Base-by-base conservation (phyloP, 345 rosid species). In the Eucalyptus viminalis region DNA sequence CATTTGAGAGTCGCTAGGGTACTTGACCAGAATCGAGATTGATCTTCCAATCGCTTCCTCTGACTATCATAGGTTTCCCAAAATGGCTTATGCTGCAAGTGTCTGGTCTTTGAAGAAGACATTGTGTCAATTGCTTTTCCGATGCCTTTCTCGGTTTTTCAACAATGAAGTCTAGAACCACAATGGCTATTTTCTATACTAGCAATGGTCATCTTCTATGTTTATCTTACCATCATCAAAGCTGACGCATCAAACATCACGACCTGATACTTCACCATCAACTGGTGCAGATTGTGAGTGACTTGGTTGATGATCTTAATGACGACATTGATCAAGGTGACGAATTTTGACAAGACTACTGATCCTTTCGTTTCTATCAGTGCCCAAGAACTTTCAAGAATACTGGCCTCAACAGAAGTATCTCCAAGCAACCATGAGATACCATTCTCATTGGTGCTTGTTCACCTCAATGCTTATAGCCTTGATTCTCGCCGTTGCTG, bases 331-430 rank as follows among this genome's bases (percentile, higher is more conserved):
- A 58, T 24, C 4, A 58, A 24, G 65, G 6, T 24, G 65, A 58
- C 14, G 1, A 3, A 58, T 24, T 58, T 58, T 11, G 29, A 58
- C 13, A 58, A 25, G 65, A 9, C n/a, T 0, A 58, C 1, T 1
- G 7, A 11, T 58, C 65, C 65, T 58, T 58, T 24, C 6, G 3
- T 24, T 58, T 58, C 29, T 58, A 58, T 58, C 6, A 11, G 0
- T 25, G 27, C 14, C 29, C 29, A 58, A 22, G 11, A 25, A 25
- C 65, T 58, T 58, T 25, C n/a, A 25, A 24, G 29, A 22, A 58
- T 58, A 22, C 2, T 25, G 12, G 14, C 4, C 65, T 58, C 12
- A 24, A 11, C 65, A 58, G 14, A 58, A 25, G 65, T 5, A 58
- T 25, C 65, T 25, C 65, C 65, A 58, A 25, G 65, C 29, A 24